A percentile compares a stretch with the other conserved stretches of the same genome.
These are phyloP conservation scores for Lactarius psammicola DNA, from an alignment of 768 basidiomycete species.

Conservation along the genomic window DNA sequence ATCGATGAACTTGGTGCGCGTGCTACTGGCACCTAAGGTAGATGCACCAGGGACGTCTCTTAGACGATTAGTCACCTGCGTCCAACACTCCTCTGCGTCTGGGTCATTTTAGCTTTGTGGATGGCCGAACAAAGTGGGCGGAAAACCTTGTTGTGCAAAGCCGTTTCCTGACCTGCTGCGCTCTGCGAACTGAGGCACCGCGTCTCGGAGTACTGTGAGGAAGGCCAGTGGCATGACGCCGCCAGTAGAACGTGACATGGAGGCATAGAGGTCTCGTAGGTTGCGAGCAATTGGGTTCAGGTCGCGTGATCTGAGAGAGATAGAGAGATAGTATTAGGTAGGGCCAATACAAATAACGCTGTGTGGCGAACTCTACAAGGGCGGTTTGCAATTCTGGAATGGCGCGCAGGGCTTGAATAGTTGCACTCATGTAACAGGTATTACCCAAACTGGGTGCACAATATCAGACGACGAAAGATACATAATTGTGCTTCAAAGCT, in stretches of 20 bases:
- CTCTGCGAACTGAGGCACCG: constrained; percentile 92
- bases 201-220: constrained; percentile 65
- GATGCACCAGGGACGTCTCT: constrained; percentile 59
- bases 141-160: constrained; percentile 70
- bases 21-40: constrained; percentile 32
- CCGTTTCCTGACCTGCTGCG: constrained; percentile 45
- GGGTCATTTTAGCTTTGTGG: background rate
- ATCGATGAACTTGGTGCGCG: constrained; percentile 58
- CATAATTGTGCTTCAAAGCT: constrained; percentile 28
- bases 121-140: background rate
- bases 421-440: constrained; percentile 98
- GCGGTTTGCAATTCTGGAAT: constrained; percentile 86
- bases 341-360: background rate
- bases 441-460: constrained; percentile 59
- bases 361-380: constrained; percentile 52
- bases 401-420: constrained; percentile 88
- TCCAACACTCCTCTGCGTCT: constrained; percentile 92
- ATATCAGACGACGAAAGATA: constrained; percentile 34
- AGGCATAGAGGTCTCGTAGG: constrained; percentile 66
- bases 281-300: constrained; percentile 40
- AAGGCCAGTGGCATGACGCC: constrained; percentile 69
- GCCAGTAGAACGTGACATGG: constrained; percentile 75
- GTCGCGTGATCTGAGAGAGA: constrained; percentile 22
- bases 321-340: background rate
- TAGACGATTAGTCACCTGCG: constrained; percentile 67